phyloP scores from a whole-genome alignment of 768 basidiomycete genomes.

The Lentinula sp. region DNA sequence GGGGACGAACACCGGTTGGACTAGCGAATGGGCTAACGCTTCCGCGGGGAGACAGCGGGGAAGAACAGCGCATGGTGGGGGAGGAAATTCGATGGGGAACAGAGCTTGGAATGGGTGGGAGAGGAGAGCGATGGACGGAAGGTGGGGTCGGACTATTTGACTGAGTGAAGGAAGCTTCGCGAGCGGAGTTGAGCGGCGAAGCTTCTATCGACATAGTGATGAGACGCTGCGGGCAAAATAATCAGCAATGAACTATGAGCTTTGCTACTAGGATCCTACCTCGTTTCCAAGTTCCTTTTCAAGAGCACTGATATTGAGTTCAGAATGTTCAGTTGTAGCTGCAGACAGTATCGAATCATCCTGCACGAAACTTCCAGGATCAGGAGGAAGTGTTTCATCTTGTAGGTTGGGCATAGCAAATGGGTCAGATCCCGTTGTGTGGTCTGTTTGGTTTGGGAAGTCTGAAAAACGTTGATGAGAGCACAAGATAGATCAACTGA shows the following conservation, averaged over 20 bases:
- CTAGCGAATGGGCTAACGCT: background rate
- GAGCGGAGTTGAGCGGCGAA: background rate
- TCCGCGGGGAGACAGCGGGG: slow-evolving; percentile 6
- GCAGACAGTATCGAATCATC: slow-evolving; percentile 1
- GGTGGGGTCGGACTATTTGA: background rate
- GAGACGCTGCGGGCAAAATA: background rate
- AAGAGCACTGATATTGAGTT: slow-evolving; percentile 12
- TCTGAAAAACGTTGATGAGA: background rate
- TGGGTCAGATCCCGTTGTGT: slow-evolving; percentile 9
- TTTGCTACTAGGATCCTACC: slow-evolving; percentile 3
- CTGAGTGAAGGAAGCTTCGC: slow-evolving; percentile 1
- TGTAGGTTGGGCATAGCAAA: slow-evolving; percentile 14
- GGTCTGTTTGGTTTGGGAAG: background rate
- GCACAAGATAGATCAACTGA: background rate
- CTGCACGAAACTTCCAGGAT: slow-evolving; percentile 3
- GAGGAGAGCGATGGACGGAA: slow-evolving; percentile 8
- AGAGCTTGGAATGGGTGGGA: slow-evolving; percentile 7
- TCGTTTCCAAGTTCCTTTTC: slow-evolving; percentile 9
- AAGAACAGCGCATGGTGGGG: slow-evolving; percentile 15
- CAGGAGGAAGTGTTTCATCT: slow-evolving; percentile 13
- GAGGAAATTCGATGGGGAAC: slow-evolving; percentile 6
- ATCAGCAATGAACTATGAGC: background rate
- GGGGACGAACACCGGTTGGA: slow-evolving; percentile 18
- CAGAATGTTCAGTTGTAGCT: slow-evolving; percentile 5
- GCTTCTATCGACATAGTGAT: slow-evolving; percentile 5